Evolutionary conservation across 2,329 filamentous ascomycete genomes (phyloP).

Genomic region (Diaporthe citri): DNA sequence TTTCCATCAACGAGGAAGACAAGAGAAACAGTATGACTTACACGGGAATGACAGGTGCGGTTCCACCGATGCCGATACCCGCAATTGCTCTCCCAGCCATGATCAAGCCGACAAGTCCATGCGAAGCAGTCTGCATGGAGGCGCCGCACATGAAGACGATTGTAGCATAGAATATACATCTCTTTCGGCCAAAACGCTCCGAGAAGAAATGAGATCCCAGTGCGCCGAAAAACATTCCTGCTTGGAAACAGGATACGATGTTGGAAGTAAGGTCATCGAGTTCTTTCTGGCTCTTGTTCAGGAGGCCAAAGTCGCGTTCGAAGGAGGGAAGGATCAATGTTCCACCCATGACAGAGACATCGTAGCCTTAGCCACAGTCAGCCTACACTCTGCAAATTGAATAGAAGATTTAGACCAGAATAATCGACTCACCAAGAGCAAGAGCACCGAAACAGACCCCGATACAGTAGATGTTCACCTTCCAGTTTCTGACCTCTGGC

Average conservation of each 20-base stretch:
- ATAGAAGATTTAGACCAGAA: neutral
- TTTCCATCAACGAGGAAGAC: no score
- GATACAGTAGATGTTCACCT: slow-evolving; percentile 20
- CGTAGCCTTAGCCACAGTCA: neutral
- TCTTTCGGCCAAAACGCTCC: slow-evolving; percentile 65
- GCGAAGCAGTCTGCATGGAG: slow-evolving; percentile 30
- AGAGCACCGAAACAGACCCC: slow-evolving; percentile 22
- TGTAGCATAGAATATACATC: slow-evolving; percentile 33
- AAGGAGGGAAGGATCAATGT: slow-evolving; percentile 26
- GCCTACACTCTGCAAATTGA: neutral
- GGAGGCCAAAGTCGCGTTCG: slow-evolving; percentile 12
- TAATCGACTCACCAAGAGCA: neutral
- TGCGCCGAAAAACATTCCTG: slow-evolving; percentile 38
- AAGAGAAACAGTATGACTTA: neutral
- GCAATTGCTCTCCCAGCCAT: slow-evolving; percentile 32
- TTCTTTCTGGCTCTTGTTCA: slow-evolving; percentile 5
- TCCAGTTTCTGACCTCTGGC: slow-evolving; percentile 15
- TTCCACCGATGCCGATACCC: slow-evolving; percentile 33
- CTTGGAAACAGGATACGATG: slow-evolving; percentile 51
- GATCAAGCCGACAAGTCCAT: slow-evolving; percentile 16
- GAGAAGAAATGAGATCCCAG: slow-evolving; percentile 45
- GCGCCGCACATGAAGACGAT: slow-evolving; percentile 35
- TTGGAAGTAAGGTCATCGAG: slow-evolving; percentile 21
- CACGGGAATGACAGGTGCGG: slow-evolving; percentile 33
- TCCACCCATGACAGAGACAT: slow-evolving; percentile 22